Conservation (phyloP, 371 early-diverging fungal genomes). For the Smittium culicis region DNA sequence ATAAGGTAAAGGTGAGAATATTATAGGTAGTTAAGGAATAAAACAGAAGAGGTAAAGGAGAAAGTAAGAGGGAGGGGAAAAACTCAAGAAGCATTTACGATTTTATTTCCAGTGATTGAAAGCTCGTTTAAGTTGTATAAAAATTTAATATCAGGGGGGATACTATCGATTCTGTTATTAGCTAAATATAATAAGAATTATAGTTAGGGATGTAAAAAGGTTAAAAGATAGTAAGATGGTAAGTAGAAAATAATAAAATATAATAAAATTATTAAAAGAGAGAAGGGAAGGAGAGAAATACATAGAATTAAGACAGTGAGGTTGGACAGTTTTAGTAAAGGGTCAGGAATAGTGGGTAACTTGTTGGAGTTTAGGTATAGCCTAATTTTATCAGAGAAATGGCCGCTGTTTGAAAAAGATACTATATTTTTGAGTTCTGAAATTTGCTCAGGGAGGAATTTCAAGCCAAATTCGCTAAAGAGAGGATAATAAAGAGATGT, state of each 20-base stretch:
- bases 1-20: background rate
- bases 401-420: constrained; percentile 18
- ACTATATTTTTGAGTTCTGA: constrained; percentile 31
- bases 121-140: constrained; percentile 24
- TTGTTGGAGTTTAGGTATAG: constrained; percentile 21
- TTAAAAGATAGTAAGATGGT: background rate
- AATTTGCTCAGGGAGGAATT: constrained; percentile 25
- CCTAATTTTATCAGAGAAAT: constrained; percentile 20
- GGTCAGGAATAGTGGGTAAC: constrained; percentile 22
- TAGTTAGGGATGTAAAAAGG: background rate
- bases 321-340: constrained; percentile 26
- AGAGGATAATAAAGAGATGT: background rate
- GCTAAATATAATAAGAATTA: constrained; percentile 9
- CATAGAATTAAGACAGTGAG: constrained; percentile 28
- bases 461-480: constrained; percentile 23
- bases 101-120: constrained; percentile 18
- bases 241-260: background rate
- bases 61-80: background rate
- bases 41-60: constrained; percentile 21
- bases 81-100: background rate
- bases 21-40: constrained; percentile 13
- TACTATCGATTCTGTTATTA: constrained; percentile 22
- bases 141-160: constrained; percentile 29
- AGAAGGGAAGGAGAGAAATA: background rate
- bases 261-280: background rate